These are phyloP conservation scores for Colletotrichum siamense DNA, from an alignment of 2,329 filamentous ascomycete species.

Conservation along the genomic window DNA sequence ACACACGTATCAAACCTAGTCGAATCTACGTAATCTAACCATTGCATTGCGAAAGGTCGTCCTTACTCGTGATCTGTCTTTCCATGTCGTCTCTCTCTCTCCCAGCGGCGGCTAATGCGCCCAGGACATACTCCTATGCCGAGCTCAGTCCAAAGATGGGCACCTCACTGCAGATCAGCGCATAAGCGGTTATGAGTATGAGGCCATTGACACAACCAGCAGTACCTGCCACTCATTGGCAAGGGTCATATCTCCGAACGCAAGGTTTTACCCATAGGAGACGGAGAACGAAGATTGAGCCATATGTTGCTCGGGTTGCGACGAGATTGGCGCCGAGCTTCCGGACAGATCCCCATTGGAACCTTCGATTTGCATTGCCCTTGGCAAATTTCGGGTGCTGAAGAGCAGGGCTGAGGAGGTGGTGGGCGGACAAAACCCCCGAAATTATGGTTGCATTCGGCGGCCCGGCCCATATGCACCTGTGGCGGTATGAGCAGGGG, in stretches of 20 bases:
- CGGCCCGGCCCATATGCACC: neutral
- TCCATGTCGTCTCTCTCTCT: rapidly evolving
- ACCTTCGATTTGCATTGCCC: neutral
- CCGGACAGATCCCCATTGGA: neutral
- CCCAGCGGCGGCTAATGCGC: neutral
- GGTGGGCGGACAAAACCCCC: neutral
- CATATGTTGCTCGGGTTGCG: neutral
- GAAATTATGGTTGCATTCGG: neutral
- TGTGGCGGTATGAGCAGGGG: neutral
- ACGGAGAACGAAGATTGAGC: neutral
- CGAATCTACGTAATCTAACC: neutral
- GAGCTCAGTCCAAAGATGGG: neutral
- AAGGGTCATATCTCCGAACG: neutral
- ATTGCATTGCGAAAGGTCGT: neutral
- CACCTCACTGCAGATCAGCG: neutral
- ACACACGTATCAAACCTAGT: neutral
- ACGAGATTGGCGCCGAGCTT: neutral
- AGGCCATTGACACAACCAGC: neutral
- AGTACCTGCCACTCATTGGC: neutral
- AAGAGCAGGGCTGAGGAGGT: neutral
- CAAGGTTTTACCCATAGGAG: neutral
- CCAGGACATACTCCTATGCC: neutral
- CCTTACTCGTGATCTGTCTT: neutral
- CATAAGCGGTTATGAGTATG: neutral
- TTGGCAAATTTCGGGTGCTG: neutral